Base-by-base conservation (phyloP, 176 grass and related monocot species). In the Phoenix roebelenii region DNA sequence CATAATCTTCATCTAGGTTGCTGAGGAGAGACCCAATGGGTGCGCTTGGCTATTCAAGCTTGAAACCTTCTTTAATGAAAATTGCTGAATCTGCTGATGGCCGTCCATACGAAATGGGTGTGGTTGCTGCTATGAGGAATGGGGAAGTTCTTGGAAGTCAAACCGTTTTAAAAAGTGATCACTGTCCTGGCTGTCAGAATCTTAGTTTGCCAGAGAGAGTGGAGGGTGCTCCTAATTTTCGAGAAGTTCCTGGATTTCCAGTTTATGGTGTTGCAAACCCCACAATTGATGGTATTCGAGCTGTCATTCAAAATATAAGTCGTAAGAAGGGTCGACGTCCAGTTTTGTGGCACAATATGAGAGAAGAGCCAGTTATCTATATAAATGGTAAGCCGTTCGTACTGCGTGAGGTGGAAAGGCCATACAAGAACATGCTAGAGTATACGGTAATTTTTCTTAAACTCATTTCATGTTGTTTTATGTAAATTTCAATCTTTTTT, bases 241-340 rank as follows among this genome's bases (percentile, higher is more conserved):
- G 87, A 61, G 67, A 97, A 73, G 85, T 92, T 75, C 76, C 78
- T 75, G 81, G 82, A 28, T 92, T 92, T 85, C 82, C 84, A 50
- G 93, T 97, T 26, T 97, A 88, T 76, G 93, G 93, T 90, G 93
- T 97, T 70, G 93, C 93, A 67, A 97, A 97, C 54, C 93, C 93
- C 58, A 97, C 93, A 7, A 55, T 88, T 56, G 87, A 97, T 76
- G 93, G 93, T 44, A 92, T 97, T 75, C 78, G 76, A 53, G 78
- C 81, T 65, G 93, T 97, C 66, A 79, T 97, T 58, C 81, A 83
- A 70, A 68, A 76, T 12, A 75, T 92, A 59, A 83, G 78, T 82
- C 80, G 81, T 66, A 91, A 73, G 74, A 91, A 97, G 58, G 93
- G 87, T 72, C 79, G 85, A n/a, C 59, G 78, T 9, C 79, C 87